Conservation (phyloP, 768 basidiomycete genomes). For the Solioccasus polychromus region DNA sequence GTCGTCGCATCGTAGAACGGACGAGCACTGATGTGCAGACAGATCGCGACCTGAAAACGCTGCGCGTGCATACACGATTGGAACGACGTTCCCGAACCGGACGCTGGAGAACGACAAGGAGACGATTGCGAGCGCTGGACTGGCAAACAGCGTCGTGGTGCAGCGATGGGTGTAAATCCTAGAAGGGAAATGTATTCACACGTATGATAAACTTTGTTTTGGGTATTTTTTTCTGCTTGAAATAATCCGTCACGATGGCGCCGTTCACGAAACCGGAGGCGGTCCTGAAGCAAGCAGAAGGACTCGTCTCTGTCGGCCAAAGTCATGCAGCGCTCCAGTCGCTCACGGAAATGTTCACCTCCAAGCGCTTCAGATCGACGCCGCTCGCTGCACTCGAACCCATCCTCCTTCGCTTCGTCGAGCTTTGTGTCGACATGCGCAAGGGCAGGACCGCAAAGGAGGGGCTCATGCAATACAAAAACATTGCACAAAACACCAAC, state of each 20-base stretch:
- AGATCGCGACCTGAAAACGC: conserved; percentile 72
- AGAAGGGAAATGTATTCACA: conserved; percentile 19
- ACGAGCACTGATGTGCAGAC: not conserved
- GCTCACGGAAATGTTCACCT: conserved; percentile 87
- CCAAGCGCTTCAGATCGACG: conserved; percentile 92
- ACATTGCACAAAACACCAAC: conserved; percentile 91
- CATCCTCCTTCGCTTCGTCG: conserved; percentile 93
- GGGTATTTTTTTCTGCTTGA: not conserved
- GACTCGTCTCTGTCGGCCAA: conserved; percentile 89
- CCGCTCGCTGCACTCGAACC: conserved; percentile 88
- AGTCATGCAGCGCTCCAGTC: conserved; percentile 87
- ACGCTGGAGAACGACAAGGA: conserved; percentile 59
- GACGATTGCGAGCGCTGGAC: conserved; percentile 70
- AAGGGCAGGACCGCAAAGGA: conserved; percentile 93
- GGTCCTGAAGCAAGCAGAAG: conserved; percentile 89
- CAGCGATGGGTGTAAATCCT: conserved; percentile 63
- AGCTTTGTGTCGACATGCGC: conserved; percentile 92
- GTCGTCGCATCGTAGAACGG: conserved; percentile 29
- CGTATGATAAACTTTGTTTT: not conserved
- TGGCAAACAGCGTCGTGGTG: conserved; percentile 81
- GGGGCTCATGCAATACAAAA: conserved; percentile 96
- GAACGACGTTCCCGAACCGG: conserved; percentile 86
- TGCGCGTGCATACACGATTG: conserved; percentile 66
- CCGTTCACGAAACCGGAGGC: conserved; percentile 91
- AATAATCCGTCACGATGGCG: conserved; percentile 59